Conservation (phyloP, 2,329 filamentous ascomycete genomes). For the Capronia epimyces region DNA sequence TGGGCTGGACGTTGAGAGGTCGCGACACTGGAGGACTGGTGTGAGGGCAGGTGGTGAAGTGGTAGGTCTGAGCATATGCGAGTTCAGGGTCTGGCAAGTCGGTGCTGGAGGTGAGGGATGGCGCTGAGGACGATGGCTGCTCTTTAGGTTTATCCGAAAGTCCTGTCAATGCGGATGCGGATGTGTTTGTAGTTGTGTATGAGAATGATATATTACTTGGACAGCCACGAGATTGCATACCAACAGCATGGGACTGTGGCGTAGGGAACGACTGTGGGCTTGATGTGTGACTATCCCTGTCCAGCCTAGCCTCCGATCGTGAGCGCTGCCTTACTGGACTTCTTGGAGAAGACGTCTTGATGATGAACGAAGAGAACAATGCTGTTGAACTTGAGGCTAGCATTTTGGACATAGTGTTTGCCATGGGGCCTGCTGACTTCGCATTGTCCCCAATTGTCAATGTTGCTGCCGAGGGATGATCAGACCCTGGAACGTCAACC, state of each 20-base stretch:
- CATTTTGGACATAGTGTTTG: too few species aligned
- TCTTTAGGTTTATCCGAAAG: neutral
- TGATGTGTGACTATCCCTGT: too few species aligned
- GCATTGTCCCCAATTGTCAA: too few species aligned
- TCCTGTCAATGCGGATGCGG: too few species aligned
- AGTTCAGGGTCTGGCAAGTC: conserved; percentile 16
- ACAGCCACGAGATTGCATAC: too few species aligned
- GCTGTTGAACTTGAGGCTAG: neutral
- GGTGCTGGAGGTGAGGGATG: neutral
- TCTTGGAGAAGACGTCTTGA: neutral
- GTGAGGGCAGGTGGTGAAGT: conserved; percentile 25
- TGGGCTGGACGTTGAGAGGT: conserved; percentile 25
- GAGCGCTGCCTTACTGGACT: neutral
- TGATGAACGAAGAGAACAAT: neutral
- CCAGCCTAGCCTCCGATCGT: neutral
- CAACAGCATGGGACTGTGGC: too few species aligned
- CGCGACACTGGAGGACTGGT: conserved; percentile 21
- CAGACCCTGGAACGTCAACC: neutral
- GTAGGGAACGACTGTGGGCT: too few species aligned
- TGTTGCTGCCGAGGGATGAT: too few species aligned
- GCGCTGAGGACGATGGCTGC: neutral
- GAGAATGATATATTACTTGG: too few species aligned
- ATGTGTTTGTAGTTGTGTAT: too few species aligned
- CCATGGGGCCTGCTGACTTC: too few species aligned
- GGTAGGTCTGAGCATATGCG: conserved; percentile 19